Conservation (phyloP, 768 basidiomycete species). For the Termitomyces sp. region DNA sequence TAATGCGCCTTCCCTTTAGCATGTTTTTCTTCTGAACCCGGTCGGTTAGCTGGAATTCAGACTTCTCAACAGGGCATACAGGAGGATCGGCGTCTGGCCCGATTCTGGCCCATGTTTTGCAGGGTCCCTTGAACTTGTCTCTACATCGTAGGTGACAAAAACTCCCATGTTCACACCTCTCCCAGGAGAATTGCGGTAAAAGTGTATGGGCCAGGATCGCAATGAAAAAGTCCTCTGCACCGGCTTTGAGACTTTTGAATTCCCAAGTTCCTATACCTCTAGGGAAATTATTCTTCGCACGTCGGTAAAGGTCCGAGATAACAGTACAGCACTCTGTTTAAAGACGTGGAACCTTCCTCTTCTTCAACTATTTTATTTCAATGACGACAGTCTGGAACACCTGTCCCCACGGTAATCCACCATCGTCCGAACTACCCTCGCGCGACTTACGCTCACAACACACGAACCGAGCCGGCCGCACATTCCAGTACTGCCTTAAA, state of each 20-base stretch:
- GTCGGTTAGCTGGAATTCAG: background rate
- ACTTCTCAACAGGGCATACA: background rate
- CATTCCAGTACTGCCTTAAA: too few species aligned
- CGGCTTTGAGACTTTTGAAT: background rate
- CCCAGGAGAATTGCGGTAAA: background rate
- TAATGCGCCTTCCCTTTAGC: background rate
- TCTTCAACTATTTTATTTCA: constrained; percentile 34
- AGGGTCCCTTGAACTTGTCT: background rate
- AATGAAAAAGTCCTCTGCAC: background rate
- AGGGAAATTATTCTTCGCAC: background rate
- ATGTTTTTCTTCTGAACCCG: background rate
- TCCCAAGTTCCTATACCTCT: background rate
- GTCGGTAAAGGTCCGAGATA: background rate
- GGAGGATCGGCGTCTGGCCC: background rate
- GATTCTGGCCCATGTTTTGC: background rate
- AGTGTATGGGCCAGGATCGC: background rate
- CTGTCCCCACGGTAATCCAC: constrained; percentile 38
- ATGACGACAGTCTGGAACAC: constrained; percentile 52
- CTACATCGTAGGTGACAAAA: background rate
- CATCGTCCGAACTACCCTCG: constrained; percentile 10
- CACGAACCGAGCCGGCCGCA: too few species aligned
- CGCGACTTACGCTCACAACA: background rate
- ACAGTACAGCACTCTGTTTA: background rate
- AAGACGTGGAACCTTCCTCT: background rate
- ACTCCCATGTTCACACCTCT: background rate